A percentile compares a stretch with the other conserved stretches of the same genome.
Conservation (phyloP, 2,329 filamentous ascomycete genomes). For the Beauveria medogensis region DNA sequence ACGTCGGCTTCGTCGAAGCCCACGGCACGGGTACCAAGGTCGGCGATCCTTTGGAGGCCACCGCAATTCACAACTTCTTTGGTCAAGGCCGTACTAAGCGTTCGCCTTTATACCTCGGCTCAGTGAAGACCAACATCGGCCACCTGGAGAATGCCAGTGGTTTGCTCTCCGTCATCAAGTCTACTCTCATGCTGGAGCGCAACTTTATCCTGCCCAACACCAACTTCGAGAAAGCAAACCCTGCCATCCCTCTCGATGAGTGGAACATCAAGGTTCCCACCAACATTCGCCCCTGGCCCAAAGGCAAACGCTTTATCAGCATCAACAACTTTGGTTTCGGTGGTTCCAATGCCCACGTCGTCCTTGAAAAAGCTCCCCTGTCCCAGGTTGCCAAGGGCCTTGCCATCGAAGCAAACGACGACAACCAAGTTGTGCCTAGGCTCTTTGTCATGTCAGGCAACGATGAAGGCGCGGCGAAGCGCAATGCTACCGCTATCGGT, state of each 20-base stretch:
- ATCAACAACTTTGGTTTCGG: constrained; percentile 42
- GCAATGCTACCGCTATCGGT: constrained; percentile 23
- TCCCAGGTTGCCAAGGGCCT: constrained; percentile 1
- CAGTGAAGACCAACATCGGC: constrained; percentile 43
- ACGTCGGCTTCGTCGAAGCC: constrained; percentile 35
- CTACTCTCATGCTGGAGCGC: constrained; percentile 41
- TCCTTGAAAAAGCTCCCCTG: constrained; percentile 31
- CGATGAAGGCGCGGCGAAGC: constrained; percentile 26
- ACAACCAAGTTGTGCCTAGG: constrained; percentile 19
- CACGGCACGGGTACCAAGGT: constrained; percentile 49
- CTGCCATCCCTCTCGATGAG: constrained; percentile 39
- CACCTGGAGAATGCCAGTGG: constrained; percentile 44
- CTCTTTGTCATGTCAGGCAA: constrained; percentile 36
- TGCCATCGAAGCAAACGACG: not conserved
- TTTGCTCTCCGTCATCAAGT: constrained; percentile 45
- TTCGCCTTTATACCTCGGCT: constrained; percentile 38
- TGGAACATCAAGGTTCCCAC: constrained; percentile 42
- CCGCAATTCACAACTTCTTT: constrained; percentile 38
- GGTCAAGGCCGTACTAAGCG: constrained; percentile 29
- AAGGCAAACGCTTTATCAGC: constrained; percentile 40
- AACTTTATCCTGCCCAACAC: constrained; percentile 42
- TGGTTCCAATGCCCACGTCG: constrained; percentile 34
- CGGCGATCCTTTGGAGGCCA: constrained; percentile 49
- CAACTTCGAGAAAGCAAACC: constrained; percentile 41
- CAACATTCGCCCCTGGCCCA: constrained; percentile 37